Percentiles rank a stretch among this genome's conserved stretches.
These are phyloP conservation scores for Quercus glauca DNA, from an alignment of 306 rosid species.

Conservation along the genomic window DNA sequence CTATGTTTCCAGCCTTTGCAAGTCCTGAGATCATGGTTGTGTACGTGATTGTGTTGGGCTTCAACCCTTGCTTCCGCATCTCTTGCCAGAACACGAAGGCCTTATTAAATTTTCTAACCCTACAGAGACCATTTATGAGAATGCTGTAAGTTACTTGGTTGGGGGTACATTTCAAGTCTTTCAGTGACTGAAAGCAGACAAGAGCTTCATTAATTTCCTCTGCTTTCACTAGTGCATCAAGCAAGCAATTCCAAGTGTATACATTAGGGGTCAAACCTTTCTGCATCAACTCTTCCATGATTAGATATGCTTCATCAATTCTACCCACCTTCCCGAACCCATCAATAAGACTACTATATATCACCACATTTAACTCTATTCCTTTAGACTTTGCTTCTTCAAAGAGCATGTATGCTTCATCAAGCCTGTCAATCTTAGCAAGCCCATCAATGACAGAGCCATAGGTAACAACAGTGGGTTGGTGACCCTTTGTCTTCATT, in stretches of 20 bases:
- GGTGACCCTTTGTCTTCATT: constrained; percentile 82
- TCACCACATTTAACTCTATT: constrained; percentile 63
- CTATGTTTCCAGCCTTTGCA: constrained; percentile 80
- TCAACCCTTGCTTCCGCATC: constrained; percentile 84
- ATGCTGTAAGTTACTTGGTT: constrained; percentile 77
- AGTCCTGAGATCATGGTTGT: constrained; percentile 92
- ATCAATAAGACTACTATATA: constrained; percentile 83
- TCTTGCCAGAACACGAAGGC: constrained; percentile 98
- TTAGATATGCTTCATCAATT: constrained; percentile 87
- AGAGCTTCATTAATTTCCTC: constrained; percentile 90
- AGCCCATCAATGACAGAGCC: constrained; percentile 93
- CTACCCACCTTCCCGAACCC: constrained; percentile 98
- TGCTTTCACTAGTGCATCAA: constrained; percentile 86
- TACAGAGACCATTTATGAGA: constrained; percentile 91
- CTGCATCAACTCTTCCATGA: constrained; percentile 93
- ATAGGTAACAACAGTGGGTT: constrained; percentile 81
- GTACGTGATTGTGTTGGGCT: constrained; percentile 75
- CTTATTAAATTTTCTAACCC: constrained; percentile 84
- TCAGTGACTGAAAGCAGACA: constrained; percentile 83
- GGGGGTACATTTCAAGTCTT: constrained; percentile 70
- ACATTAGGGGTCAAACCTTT: constrained; percentile 73
- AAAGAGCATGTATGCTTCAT: constrained; percentile 93
- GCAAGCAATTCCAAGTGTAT: constrained; percentile 90
- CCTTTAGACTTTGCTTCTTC: constrained; percentile 90
- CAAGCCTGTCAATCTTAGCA: constrained; percentile 89